Evolutionary conservation across 495 filamentous ascomycete species (phyloP).

Genomic region (Podospora pseudopauciseta): DNA sequence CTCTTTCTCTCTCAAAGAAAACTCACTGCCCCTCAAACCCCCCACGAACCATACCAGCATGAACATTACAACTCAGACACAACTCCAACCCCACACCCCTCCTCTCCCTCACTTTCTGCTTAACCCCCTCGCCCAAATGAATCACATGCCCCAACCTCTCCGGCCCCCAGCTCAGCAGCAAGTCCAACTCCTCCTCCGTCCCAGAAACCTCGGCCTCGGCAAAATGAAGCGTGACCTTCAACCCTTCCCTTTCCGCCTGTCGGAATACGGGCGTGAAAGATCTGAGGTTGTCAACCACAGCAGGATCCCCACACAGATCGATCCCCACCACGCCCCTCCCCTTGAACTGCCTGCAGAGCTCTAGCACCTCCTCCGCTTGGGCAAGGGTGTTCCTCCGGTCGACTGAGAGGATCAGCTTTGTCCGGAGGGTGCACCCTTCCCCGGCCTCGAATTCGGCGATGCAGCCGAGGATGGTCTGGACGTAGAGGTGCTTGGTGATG

Average conservation of each 20-base stretch:
- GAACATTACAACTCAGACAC: constrained; percentile 78
- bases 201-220: constrained; percentile 59
- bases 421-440: constrained; percentile 39
- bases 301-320: constrained; percentile 80
- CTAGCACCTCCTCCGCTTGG: constrained; percentile 58
- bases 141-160: constrained; percentile 79
- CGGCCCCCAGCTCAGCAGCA: constrained; percentile 61
- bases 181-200: constrained; percentile 54
- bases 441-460: constrained; percentile 49
- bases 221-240: constrained; percentile 69
- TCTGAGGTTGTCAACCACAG: constrained; percentile 23
- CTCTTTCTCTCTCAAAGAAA: constrained; percentile 15
- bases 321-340: constrained; percentile 64
- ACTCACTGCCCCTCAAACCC: constrained; percentile 60
- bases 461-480: constrained; percentile 58
- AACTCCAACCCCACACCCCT: constrained; percentile 62
- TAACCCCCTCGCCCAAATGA: constrained; percentile 58
- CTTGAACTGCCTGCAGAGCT: constrained; percentile 57
- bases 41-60: constrained; percentile 66
- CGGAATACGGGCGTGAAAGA: constrained; percentile 53
- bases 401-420: constrained; percentile 64
- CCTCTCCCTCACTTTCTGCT: constrained; percentile 47
- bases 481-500: constrained; percentile 61
- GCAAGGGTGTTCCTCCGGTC: constrained; percentile 60
- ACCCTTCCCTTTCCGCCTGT: not conserved